phyloP scores from a whole-genome alignment of 495 filamentous ascomycete species.

The Penicillium argentinense region DNA sequence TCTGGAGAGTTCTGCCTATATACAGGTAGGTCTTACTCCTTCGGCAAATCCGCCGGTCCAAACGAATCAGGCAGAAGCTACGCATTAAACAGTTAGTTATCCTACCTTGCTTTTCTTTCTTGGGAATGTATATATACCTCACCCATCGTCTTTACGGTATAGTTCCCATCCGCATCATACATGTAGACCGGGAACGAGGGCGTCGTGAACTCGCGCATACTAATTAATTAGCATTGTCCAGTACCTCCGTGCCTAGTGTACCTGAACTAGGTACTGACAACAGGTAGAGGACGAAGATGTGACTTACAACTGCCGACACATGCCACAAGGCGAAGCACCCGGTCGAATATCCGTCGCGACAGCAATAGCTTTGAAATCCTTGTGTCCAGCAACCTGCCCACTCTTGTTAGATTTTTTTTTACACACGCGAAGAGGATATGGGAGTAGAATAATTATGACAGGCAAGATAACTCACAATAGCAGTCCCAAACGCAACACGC shows the following conservation, averaged over 20 bases:
- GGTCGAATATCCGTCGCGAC: conserved; percentile 79
- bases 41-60: conserved; percentile 55
- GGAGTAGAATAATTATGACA: no score
- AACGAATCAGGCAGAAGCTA: conserved; percentile 73
- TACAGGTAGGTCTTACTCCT: no score
- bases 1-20: no score
- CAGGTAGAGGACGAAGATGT: neutral
- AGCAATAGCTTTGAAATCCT: conserved; percentile 75
- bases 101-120: no score
- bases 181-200: conserved; percentile 78
- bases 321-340: conserved; percentile 72
- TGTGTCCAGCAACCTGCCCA: conserved; percentile 58
- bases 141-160: conserved; percentile 68
- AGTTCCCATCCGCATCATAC: conserved; percentile 75
- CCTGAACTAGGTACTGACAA: neutral
- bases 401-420: conserved; percentile 10
- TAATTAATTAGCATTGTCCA: conserved; percentile 26
- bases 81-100: conserved; percentile 11
- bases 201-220: conserved; percentile 77
- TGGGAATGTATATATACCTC: conserved; percentile 62
- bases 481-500: conserved; percentile 76
- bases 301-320: conserved; percentile 53
- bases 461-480: conserved; percentile 53
- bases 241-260: neutral
- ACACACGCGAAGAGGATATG: no score